Percentiles rank a stretch among this genome's conserved stretches.
phyloP scores from a whole-genome alignment of 805 yeast genomes.

The Yarrowia divulgata region DNA sequence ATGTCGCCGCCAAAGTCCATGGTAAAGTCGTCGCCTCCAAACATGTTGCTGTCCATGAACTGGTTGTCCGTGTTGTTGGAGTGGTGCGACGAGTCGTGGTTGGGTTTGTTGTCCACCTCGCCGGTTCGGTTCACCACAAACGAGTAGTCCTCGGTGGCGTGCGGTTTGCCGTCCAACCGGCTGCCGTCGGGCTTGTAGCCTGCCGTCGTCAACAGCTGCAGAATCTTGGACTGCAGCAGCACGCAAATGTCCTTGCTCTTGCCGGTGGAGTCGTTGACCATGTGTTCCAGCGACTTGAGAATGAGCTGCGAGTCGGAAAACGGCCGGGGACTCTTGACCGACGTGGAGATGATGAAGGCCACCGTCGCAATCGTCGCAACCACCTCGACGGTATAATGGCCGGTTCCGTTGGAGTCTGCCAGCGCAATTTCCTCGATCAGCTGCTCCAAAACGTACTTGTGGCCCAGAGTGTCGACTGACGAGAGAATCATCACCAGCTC shows the following conservation, averaged over 20 bases:
- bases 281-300: conserved; percentile 13
- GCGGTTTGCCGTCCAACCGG: conserved; percentile 16
- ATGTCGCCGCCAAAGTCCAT: conserved; percentile 38
- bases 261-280: conserved; percentile 16
- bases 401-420: conserved; percentile 44
- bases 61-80: conserved; percentile 14
- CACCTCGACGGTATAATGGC: conserved; percentile 44
- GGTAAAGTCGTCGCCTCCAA: conserved; percentile 33
- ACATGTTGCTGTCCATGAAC: conserved; percentile 24
- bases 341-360: conserved; percentile 36
- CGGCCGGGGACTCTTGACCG: conserved; percentile 17
- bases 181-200: conserved; percentile 29
- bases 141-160: conserved; percentile 24
- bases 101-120: conserved; percentile 17
- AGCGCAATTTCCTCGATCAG: conserved; percentile 45
- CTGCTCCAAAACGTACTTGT: conserved; percentile 41
- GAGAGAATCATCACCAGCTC: conserved; percentile 39
- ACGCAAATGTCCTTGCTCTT: conserved; percentile 11
- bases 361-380: conserved; percentile 42
- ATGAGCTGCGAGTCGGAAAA: conserved; percentile 33
- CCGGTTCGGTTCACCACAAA: conserved; percentile 27
- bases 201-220: conserved; percentile 24
- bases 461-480: conserved; percentile 45
- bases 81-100: background rate
- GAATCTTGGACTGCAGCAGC: conserved; percentile 17